Evolutionary conservation across 2,329 filamentous ascomycete species (phyloP).

Genomic region (Arachnomyces sp.): DNA sequence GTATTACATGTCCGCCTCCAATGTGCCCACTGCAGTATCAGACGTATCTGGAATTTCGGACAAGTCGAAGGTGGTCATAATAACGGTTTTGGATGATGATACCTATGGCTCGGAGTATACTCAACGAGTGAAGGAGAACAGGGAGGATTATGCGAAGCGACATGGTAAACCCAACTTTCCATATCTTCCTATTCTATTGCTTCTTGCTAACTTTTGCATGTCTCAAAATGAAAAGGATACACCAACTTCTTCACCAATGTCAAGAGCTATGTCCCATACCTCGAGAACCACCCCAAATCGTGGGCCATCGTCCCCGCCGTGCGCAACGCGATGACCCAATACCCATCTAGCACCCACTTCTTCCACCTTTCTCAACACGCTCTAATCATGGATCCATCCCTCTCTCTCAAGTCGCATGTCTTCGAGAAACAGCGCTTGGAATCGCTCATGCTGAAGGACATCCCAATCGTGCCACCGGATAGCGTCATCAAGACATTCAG

Average conservation of each 20-base stretch:
- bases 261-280: constrained; percentile 56
- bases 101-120: constrained; percentile 60
- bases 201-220: constrained; percentile 2
- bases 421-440: constrained; percentile 62
- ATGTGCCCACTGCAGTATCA: constrained; percentile 17
- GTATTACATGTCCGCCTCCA: constrained; percentile 33
- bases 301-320: constrained; percentile 71
- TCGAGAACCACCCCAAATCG: constrained; percentile 36
- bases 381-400: constrained; percentile 75
- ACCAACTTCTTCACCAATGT: constrained; percentile 70
- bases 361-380: constrained; percentile 83
- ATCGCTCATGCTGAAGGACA: constrained; percentile 72
- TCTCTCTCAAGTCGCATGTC: constrained; percentile 63
- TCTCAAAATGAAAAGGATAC: constrained; percentile 56
- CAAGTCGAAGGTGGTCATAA: constrained; percentile 58
- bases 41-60: constrained; percentile 35
- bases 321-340: constrained; percentile 77
- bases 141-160: constrained; percentile 72
- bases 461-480: constrained; percentile 84
- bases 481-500: constrained; percentile 93
- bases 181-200: constrained; percentile 2
- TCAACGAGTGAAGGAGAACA: constrained; percentile 69
- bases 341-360: constrained; percentile 69
- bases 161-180: constrained; percentile 58
- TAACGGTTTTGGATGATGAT: constrained; percentile 72